phyloP scores from a whole-genome alignment of 441 rosid genomes.

The Populus trichocarpa region DNA sequence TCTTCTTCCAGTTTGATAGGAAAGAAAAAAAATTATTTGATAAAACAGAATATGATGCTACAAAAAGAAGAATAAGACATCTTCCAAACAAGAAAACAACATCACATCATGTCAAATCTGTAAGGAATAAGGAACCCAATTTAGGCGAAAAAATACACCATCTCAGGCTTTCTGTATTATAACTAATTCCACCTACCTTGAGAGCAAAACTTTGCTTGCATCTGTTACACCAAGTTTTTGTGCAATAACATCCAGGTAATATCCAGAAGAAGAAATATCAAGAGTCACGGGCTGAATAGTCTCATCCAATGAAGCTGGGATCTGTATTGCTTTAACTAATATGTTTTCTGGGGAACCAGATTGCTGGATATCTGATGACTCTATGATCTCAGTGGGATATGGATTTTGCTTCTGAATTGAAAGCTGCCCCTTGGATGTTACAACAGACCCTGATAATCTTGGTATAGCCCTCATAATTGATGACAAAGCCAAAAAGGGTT shows the following conservation, averaged over 20 bases:
- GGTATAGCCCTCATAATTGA: conserved; percentile 65
- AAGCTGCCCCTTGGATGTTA: conserved; percentile 40
- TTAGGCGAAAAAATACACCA: not conserved
- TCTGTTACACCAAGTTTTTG: conserved; percentile 52
- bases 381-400: conserved; percentile 46
- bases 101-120: not conserved
- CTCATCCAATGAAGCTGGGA: conserved; percentile 51
- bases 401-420: conserved; percentile 54
- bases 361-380: conserved; percentile 39
- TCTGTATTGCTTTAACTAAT: conserved; percentile 37
- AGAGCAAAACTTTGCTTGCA: conserved; percentile 62
- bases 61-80: not conserved
- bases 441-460: conserved; percentile 46
- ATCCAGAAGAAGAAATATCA: conserved; percentile 41
- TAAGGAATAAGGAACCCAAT: not conserved
- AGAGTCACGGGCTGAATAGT: conserved; percentile 46
- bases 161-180: not conserved
- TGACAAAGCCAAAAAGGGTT: conserved; percentile 56
- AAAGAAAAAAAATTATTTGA: too few relatives aligned
- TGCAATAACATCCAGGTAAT: conserved; percentile 82
- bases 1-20: not conserved
- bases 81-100: not conserved
- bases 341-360: conserved; percentile 30
- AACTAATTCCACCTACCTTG: conserved; percentile 53
- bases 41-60: not conserved